Conservation (phyloP, 257 asterid genomes). For the Rehmannia glutinosa region DNA sequence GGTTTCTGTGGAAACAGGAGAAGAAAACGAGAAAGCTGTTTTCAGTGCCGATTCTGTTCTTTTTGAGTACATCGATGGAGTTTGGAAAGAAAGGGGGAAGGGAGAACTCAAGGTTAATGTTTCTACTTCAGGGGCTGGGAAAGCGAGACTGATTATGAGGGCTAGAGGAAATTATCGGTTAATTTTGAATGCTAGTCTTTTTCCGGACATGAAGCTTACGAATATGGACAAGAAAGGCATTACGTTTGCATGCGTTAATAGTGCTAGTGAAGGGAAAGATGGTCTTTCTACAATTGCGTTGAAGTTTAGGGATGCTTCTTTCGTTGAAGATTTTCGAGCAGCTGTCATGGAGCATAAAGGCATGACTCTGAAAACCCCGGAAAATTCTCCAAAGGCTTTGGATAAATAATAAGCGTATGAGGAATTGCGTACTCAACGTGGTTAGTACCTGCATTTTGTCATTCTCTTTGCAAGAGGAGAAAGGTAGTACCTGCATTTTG, state of each 20-base stretch:
- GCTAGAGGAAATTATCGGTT: slow-evolving; percentile 77
- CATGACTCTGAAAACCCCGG: slow-evolving; percentile 55
- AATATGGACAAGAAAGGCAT: slow-evolving; percentile 90
- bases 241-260: slow-evolving; percentile 85
- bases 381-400: slow-evolving; percentile 63
- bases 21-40: slow-evolving; percentile 66
- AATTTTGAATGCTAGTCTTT: slow-evolving; percentile 79
- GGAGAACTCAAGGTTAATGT: slow-evolving; percentile 83
- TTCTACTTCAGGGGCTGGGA: slow-evolving; percentile 45
- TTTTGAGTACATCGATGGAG: slow-evolving; percentile 61
- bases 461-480: no score
- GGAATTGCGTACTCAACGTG: background rate
- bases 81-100: slow-evolving; percentile 93
- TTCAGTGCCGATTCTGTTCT: slow-evolving; percentile 70
- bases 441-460: no score
- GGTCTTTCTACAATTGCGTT: slow-evolving; percentile 80
- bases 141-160: slow-evolving; percentile 86
- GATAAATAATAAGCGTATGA: slow-evolving; percentile 28
- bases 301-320: slow-evolving; percentile 73
- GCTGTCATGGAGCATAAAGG: slow-evolving; percentile 56
- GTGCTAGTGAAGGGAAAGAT: slow-evolving; percentile 60
- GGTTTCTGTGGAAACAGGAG: slow-evolving; percentile 66
- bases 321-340: slow-evolving; percentile 58
- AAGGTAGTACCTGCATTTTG: no score
- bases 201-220: slow-evolving; percentile 87